Evolutionary conservation across 1,139 yeast genomes (phyloP), one percentile per base, ranked within the genome.

Genomic region (Pichia sp.): DNA sequence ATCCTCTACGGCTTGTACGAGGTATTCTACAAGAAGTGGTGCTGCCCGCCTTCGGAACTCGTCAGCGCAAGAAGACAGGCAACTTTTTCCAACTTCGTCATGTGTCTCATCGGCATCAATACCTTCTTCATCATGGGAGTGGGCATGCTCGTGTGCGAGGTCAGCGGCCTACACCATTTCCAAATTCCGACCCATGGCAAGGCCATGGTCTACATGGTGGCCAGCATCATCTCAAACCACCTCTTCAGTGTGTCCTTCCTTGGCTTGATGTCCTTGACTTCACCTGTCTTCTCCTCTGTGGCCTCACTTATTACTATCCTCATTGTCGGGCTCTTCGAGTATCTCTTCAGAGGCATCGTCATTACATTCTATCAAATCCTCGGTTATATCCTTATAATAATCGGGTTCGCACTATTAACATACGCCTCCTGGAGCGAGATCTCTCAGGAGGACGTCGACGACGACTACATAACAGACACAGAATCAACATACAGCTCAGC

Each of bases 241-340:
- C 61, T 79, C 1, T 89, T 87, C 65, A 83, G 89, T 45, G 86
- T 87, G 3, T 74, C 86, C 42, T 87, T 89, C 61, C 74, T 89
- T 56, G 78, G 90, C 2, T 72, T 89, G 58, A 87, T 88, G 86
- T 85, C 96, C 0, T 75, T 89, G 54, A 89, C 96, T 0, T 83
- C 87, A 16, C 96, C 96, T 0, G 96, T 89, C 2, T 74, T 89
- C 49, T 85, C 95, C 1, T 82, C 93, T 0, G 96, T 89, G 10
- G 85, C 93, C 41, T 83, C 96, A 0, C 70, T 89, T 54, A 73
- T 87, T 50, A 87, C 96, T 0, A 89, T 90, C 21, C 78, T 88
- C 59, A 69, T 88, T 54, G 95, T 89, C 45, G 96, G 96, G 0
- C 51, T 87, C 3, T 85, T 83, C 19, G 96, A 89, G 64, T 87